Evolutionary conservation across 129 eudicot species (phyloP), one percentile per base, ranked within the genome.

Genomic region (sunflower (Helianthus annuus)): DNA sequence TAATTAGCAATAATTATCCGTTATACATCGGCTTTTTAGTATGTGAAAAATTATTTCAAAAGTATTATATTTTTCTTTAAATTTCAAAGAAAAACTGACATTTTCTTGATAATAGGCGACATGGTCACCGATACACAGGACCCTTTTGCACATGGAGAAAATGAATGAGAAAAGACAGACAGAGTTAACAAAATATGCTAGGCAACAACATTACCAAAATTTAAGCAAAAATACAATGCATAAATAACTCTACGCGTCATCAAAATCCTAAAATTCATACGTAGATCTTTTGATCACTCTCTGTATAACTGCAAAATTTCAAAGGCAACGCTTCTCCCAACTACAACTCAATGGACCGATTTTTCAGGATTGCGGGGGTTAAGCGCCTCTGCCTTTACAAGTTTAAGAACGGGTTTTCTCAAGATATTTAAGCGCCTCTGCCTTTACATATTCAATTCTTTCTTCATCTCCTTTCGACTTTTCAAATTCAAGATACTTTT

Each of bases 401-500:
- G 32, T 24, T 42, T 45, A 42, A 44, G 59, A 44, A 70, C 73
- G 80, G 48, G 83, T 72, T 65, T 78, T 88, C 62, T 89, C 88
- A 4, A 84, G 82, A 68, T 87, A 93, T 24, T 87, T 92, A 70
- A 83, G 89, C 11, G 96, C 98, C 76, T 89, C 91, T 34, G 78
- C 79, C 76, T 76, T 86, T 4, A 93, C 98, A 48, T 78, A 80
- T 72, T 87, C 88, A 15, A 84, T 66, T 57, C 87, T 70, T 59
- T 87, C 89, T 72, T 83, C 92, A 69, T 93, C 92, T 1, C 96
- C 96, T 27, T 57, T 64, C 11, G 95, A 80, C 81, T 87, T 87
- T 39, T 93, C 98, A 70, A 81, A 93, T 76, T 85, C 85, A 6
- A 85, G 85, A 69, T 89, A 93, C 76, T 93, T 93, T 42, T 84